Base-by-base conservation (phyloP, 2,329 filamentous ascomycete species). In the Alternaria panax region DNA sequence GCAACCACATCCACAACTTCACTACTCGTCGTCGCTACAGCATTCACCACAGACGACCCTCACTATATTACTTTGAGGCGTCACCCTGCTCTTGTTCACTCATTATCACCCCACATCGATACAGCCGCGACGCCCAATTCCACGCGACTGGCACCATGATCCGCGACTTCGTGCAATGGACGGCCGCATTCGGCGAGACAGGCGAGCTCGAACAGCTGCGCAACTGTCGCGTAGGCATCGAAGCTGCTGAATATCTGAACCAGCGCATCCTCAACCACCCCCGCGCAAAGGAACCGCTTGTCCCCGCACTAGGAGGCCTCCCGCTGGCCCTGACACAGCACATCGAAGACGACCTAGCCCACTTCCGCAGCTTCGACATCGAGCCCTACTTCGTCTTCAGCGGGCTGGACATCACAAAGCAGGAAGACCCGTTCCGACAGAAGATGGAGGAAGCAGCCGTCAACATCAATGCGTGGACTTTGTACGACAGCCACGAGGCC, bases 341-440 rank as follows among this genome's bases (percentile, higher is more conserved):
- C 71, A 90, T 99, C 64, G 87, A 92, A 74, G 85, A 86, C 51
- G 92, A 96, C 69, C 82, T 99, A 28, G 85, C 90, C 60, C 82
- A 83, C 59, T 92, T 95, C 84, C 86, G 87, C 61, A 84, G 85
- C 45, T 82, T 89, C 70, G 86, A 87, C 20, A 89, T 96, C 52
- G 87, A 83, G n/a, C 92, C 92, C 2, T 82, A 96, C 64, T 98
- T 99, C 77, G 85, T 99, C 51, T 99, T 99, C 79, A 92, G 94
- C 76, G 95, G 95, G 34, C 87, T 97, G 71, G 88, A 92, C 38
- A 86, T 93, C 61, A 88, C 88, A 38, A 90, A 91, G 72, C 89
- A 93, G 71, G 76, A 77, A 41, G 88, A 91, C 46, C 80, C 82
- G 11, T 83, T 85, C 61, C 76, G 76, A 30, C 84, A 89, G 60